Base-by-base conservation (phyloP, 164 flowering plant species). In the Protea cynaroides region DNA sequence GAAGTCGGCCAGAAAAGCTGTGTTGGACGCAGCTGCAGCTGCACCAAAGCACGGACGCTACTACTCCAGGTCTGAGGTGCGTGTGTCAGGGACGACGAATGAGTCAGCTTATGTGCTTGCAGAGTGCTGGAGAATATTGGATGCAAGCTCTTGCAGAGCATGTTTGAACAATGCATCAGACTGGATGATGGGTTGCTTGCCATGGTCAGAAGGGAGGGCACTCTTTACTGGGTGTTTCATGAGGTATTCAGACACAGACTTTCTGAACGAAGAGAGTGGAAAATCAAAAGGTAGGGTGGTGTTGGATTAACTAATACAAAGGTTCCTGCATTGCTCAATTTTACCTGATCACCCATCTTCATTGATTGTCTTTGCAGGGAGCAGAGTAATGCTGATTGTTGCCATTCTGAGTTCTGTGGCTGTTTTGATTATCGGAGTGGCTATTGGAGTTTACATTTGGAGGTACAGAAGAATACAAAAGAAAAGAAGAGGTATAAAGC, bases 141-240 rank as follows among this genome's bases (percentile, higher is more conserved):
- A 70, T 38, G 66, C 68, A 0, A 83, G 74, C 63, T 75, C 86
- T 19, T 92, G 98, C 68, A 75, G 66, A 65, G 80, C 79, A 0
- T 92, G 98, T 56, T 64, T 92, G 81, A 79, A 79, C 59, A 87
- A 78, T 53, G 98, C 97, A 0, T 81, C 90, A 10, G 66, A 75
- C 0, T 82, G 86, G 0, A 38, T 87, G 11, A 57, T 68, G 66
- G 72, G 78, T 19, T 92, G 98, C 78, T 80, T 92, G 80, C 97
- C 98, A 24, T 70, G 80, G 81, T 82, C 92, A 0, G 97, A 88
- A 61, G 98, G 96, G 4, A 76, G 97, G 18, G 96, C 93, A 3
- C 55, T 92, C 47, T 58, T 83, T 60, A 86, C 97, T 0, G 98
- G 98, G 0, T 92, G 98, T 76, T 92, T 90, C 72, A 69, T 92